Percentiles rank a stretch among this genome's conserved stretches.
Evolutionary conservation across 371 early-diverging fungal species (phyloP).

Genomic region (Neoconidiobolus thromboides): DNA sequence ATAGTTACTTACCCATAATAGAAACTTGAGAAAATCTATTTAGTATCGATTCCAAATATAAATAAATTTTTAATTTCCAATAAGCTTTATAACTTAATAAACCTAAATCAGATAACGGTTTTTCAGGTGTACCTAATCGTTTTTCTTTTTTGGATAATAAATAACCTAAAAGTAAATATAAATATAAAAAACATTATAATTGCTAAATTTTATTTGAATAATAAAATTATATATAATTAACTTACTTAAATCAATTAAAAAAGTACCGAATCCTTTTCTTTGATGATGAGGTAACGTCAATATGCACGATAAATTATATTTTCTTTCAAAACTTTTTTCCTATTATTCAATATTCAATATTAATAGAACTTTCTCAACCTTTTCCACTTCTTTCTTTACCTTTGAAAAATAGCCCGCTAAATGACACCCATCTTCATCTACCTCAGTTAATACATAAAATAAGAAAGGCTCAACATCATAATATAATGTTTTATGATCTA

Average conservation of each 20-base stretch:
- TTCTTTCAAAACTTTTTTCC: constrained; percentile 80
- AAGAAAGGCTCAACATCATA: constrained; percentile 99
- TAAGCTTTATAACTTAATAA: constrained; percentile 75
- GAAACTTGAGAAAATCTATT: too few species aligned
- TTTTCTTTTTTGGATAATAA: constrained; percentile 73
- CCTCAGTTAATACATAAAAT: constrained; percentile 88
- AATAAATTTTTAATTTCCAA: constrained; percentile 30
- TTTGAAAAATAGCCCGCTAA: constrained; percentile 99
- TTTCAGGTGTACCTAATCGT: constrained; percentile 89
- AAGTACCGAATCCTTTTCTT: constrained; percentile 93
- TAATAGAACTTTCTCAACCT: background rate
- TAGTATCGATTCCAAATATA: too few species aligned
- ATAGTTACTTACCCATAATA: too few species aligned
- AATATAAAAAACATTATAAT: constrained; percentile 17
- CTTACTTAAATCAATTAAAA: constrained; percentile 84
- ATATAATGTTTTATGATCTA: constrained; percentile 98
- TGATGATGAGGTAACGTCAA: constrained; percentile 91
- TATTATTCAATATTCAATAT: constrained; percentile 9
- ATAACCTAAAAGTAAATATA: constrained; percentile 20
- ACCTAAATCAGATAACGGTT: constrained; percentile 97
- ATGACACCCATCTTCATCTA: constrained; percentile 62
- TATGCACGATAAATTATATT: constrained; percentile 98
- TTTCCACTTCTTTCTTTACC: constrained; percentile 26
- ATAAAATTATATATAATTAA: constrained; percentile 12
- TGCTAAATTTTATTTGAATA: background rate